A percentile compares a stretch with the other conserved stretches of the same genome.
Conservation (phyloP, 176 grass and related monocot genomes). For the Aechmea fasciata region DNA sequence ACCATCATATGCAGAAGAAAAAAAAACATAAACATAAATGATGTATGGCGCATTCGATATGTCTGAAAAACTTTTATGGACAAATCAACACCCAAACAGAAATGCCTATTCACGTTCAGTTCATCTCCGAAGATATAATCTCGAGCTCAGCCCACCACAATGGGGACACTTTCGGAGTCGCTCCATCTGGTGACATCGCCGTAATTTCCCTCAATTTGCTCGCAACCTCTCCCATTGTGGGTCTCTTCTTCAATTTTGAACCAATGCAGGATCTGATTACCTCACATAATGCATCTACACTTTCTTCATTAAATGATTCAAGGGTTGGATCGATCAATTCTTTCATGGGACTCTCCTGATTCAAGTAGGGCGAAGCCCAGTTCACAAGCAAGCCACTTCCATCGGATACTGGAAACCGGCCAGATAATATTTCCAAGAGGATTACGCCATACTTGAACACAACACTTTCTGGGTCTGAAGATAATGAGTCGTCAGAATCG, state of each 20-base stretch:
- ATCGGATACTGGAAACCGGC: constrained; percentile 38
- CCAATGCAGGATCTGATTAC: constrained; percentile 46
- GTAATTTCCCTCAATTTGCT: constrained; percentile 54
- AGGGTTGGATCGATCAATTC: constrained; percentile 48
- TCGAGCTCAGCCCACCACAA: constrained; percentile 98
- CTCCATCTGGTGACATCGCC: constrained; percentile 48
- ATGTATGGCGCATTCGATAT: too few species aligned
- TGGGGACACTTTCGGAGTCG: constrained; percentile 63
- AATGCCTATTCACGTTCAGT: neutral
- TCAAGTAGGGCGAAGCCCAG: constrained; percentile 27
- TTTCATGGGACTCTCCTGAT: constrained; percentile 23
- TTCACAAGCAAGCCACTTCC: constrained; percentile 32
- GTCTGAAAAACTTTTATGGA: too few species aligned
- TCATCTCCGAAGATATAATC: constrained; percentile 53
- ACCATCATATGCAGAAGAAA: too few species aligned
- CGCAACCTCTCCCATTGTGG: constrained; percentile 41
- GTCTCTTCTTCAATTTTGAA: constrained; percentile 36
- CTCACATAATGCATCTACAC: constrained; percentile 30
- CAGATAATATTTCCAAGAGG: constrained; percentile 66
- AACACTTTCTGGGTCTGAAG: constrained; percentile 20
- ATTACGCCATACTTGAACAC: constrained; percentile 54
- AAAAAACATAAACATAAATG: too few species aligned
- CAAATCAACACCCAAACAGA: too few species aligned
- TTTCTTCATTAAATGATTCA: constrained; percentile 25
- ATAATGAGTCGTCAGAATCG: neutral